A percentile compares a stretch with the other conserved stretches of the same genome.
Evolutionary conservation across 805 yeast genomes (phyloP).

Genomic region (Jamesozyma piceae): DNA sequence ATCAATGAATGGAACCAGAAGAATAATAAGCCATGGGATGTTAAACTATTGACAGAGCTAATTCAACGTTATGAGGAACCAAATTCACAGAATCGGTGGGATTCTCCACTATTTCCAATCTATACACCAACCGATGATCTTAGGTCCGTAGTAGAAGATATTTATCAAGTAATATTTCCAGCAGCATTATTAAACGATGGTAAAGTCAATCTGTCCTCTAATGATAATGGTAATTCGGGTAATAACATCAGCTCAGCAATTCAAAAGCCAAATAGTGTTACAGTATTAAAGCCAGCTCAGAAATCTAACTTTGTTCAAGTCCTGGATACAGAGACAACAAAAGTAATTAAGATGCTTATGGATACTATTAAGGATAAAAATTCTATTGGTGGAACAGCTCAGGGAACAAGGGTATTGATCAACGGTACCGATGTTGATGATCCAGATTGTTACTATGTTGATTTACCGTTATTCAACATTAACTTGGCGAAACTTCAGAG

Average conservation of each 20-base stretch:
- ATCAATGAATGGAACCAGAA: conserved; percentile 54
- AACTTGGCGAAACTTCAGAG: conserved; percentile 76
- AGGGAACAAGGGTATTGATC: conserved; percentile 36
- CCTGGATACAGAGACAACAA: conserved; percentile 61
- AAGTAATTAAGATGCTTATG: conserved; percentile 51
- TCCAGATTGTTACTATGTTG: conserved; percentile 36
- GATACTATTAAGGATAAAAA: conserved; percentile 34
- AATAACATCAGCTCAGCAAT: conserved; percentile 40
- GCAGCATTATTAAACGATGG: background rate
- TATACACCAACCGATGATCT: conserved; percentile 33
- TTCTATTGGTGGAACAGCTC: conserved; percentile 34
- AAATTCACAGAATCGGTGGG: conserved; percentile 80
- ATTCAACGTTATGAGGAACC: conserved; percentile 92
- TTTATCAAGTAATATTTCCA: conserved; percentile 48
- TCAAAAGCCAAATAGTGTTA: conserved; percentile 70
- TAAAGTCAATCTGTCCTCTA: too few relatives aligned
- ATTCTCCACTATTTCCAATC: conserved; percentile 75
- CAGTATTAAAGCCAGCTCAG: conserved; percentile 70
- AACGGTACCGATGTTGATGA: conserved; percentile 33
- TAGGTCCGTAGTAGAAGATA: conserved; percentile 50
- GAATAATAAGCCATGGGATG: conserved; percentile 45
- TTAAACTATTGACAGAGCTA: conserved; percentile 53
- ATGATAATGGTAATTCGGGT: background rate
- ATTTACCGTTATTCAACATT: conserved; percentile 47
- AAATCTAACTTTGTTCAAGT: conserved; percentile 69